Conservation (phyloP, 1,284 basidiomycete species). For the Leucoagaricus sp. region DNA sequence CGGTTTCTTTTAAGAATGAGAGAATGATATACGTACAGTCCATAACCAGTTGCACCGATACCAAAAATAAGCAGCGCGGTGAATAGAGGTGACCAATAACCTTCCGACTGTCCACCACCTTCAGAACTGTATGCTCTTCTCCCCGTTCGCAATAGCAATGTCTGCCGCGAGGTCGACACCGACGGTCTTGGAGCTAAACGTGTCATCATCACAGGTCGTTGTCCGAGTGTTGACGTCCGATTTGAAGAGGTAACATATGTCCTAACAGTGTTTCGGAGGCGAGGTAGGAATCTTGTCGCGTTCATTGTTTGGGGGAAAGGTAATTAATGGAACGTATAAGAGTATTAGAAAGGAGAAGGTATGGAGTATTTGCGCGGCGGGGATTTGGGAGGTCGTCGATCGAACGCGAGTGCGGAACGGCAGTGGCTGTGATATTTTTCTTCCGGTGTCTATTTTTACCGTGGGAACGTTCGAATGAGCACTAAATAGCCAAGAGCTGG, state of each 20-base stretch:
- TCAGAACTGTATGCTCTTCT: constrained; percentile 11
- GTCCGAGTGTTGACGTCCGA: neutral
- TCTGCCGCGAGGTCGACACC: neutral
- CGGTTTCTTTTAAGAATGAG: neutral
- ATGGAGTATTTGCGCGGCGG: neutral
- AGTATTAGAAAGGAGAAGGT: neutral
- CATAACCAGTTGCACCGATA: constrained; percentile 50
- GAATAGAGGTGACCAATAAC: constrained; percentile 27
- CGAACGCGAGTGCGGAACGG: constrained; percentile 9
- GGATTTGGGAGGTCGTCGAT: too few species aligned
- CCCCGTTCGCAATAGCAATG: neutral
- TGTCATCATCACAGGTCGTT: neutral
- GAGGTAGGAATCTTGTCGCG: neutral
- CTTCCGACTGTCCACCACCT: neutral
- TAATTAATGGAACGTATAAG: neutral
- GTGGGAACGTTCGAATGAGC: constrained; percentile 1
- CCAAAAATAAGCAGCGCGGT: constrained; percentile 50
- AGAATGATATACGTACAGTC: constrained; percentile 45
- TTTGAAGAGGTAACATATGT: constrained; percentile 3
- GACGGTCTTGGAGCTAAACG: neutral
- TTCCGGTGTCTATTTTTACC: constrained; percentile 4
- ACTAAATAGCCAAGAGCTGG: too few species aligned
- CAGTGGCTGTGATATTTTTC: constrained; percentile 8
- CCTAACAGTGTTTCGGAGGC: neutral
- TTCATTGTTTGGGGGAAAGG: neutral